phyloP scores from a whole-genome alignment of 352 stramenopile genomes.

The Phytopythium helicoides region DNA sequence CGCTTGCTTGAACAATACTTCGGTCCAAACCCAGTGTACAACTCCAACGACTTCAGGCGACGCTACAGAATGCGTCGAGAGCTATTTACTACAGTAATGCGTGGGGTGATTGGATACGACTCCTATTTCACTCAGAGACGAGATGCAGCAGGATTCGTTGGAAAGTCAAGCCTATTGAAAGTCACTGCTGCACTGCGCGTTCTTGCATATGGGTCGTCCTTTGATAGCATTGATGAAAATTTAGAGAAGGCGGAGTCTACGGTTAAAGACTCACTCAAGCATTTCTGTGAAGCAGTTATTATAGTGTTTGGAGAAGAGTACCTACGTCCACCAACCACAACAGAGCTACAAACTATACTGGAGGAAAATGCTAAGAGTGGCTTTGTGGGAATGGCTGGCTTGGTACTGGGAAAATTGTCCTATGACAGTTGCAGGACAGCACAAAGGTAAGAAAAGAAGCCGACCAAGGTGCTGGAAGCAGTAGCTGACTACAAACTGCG shows the following conservation, averaged over 20 bases:
- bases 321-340: background rate
- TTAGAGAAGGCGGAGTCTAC: background rate
- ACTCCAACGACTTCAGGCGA: background rate
- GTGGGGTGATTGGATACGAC: background rate
- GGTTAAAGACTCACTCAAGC: background rate
- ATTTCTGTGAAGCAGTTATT: background rate
- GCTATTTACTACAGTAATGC: background rate
- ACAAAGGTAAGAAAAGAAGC: constrained; percentile 14
- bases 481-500: constrained; percentile 12
- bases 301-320: background rate
- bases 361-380: background rate
- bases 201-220: background rate
- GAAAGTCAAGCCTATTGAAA: background rate
- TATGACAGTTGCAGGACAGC: background rate
- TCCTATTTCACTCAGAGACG: background rate
- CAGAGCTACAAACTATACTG: background rate
- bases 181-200: background rate
- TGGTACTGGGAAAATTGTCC: constrained; percentile 1
- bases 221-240: background rate
- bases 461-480: constrained; percentile 14
- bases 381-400: background rate
- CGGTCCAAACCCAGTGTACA: background rate
- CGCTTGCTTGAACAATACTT: background rate
- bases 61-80: background rate
- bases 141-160: background rate